These are phyloP conservation scores for Coemansia sp. DNA, from an alignment of 192 early-diverging fungal species.

Conservation along the genomic window DNA sequence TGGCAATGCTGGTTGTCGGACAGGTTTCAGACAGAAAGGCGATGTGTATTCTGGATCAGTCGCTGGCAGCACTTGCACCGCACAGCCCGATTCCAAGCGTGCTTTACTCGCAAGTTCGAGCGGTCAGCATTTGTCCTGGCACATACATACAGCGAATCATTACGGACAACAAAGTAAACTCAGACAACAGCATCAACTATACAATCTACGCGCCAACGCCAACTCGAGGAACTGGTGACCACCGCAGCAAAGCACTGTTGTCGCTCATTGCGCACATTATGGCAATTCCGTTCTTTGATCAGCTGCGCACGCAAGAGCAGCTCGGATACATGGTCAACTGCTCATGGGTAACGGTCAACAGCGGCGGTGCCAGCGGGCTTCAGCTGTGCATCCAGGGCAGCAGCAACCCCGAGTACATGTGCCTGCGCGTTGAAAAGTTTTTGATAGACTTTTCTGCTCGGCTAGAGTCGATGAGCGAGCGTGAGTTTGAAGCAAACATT, in stretches of 20 bases:
- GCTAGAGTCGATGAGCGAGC: slow-evolving; percentile 57
- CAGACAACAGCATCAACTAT: slow-evolving; percentile 83
- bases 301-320: slow-evolving; percentile 83
- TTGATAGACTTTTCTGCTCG: slow-evolving; percentile 54
- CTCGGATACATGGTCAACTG: slow-evolving; percentile 65
- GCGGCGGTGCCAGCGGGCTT: slow-evolving; percentile 21
- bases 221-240: no score
- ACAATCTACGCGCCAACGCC: slow-evolving; percentile 57
- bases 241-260: slow-evolving; percentile 16
- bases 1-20: slow-evolving; percentile 12
- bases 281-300: slow-evolving; percentile 80
- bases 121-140: slow-evolving; percentile 7
- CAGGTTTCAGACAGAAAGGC: neutral
- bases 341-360: slow-evolving; percentile 7
- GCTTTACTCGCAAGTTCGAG: neutral
- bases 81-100: neutral
- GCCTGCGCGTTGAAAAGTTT: slow-evolving; percentile 77
- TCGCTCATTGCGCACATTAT: slow-evolving; percentile 72
- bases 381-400: slow-evolving; percentile 80
- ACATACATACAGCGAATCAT: slow-evolving; percentile 14
- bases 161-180: slow-evolving; percentile 23
- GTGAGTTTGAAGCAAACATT: slow-evolving; percentile 61
- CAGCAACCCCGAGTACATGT: slow-evolving; percentile 70
- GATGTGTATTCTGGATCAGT: neutral
- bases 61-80: neutral